Evolutionary conservation across 352 stramenopile genomes (phyloP), one percentile per base, ranked within the genome.

Genomic region (Pythium brassicae): DNA sequence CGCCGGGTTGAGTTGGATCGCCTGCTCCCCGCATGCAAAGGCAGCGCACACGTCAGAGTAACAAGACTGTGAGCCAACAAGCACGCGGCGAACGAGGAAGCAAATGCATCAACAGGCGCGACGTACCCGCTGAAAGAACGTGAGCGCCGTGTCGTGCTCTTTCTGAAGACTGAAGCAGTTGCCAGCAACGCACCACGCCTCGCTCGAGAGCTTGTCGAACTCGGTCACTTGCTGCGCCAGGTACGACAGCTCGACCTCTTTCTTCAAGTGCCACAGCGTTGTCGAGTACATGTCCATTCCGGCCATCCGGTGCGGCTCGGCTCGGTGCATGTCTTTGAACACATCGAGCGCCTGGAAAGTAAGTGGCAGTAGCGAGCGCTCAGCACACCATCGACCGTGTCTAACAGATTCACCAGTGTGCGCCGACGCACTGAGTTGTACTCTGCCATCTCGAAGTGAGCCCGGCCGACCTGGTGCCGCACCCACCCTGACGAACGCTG

Each of bases 91-190:
- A 4, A 26, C 20, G 42, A 15, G 8, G 19, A 26, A 45, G 40
- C 8, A 25, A 26, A 10, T 11, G 14, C 32, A 37, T 14, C 32
- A 37, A 53, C n/a, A 20, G 7, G 26, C 17, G 14, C 47, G 9
- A 27, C 72, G 27, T 67, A 89, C 79, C 60, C 96, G 81, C 63
- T 97, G 87, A 68, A 99, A 99, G 62, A 99, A 99, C 23, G 86
- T 77, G 17, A 99, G 77, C 2, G 97, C 96, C 19, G 81, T 96
- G 68, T 99, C 95, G 68, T 98, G 95, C 65, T 99, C 97, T 66
- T 99, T 99, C 66, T 99, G 96, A 17, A 98, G 72, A 42, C 91
- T 98, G 71, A 99, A 98, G 69, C 95, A 99, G 64, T 99, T 99
- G 20, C 97, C 97, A 23, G 97, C 92, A 37, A 96, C 91, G 67